Conservation (phyloP, 306 rosid genomes). For the Adenanthera pavonina region DNA sequence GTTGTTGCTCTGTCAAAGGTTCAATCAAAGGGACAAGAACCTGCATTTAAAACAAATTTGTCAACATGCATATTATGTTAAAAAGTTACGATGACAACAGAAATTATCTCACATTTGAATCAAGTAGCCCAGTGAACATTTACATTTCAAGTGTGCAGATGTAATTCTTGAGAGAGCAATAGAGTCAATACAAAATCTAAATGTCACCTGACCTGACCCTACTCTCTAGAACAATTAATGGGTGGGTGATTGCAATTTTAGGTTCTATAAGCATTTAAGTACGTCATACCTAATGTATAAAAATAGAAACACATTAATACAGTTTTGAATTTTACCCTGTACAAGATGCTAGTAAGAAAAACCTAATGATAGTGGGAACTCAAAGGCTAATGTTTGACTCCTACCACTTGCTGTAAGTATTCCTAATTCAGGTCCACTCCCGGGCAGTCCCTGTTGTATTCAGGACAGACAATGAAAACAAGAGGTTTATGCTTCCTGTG, state of each 20-base stretch:
- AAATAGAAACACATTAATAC: too few species aligned
- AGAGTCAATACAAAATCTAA: neutral
- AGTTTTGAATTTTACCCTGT: too few species aligned
- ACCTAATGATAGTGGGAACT: too few species aligned
- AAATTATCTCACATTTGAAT: neutral
- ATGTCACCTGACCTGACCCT: neutral
- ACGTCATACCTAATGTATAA: too few species aligned
- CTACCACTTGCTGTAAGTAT: too few species aligned
- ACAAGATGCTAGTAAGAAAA: too few species aligned
- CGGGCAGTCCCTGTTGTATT: neutral
- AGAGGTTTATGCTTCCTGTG: too few species aligned
- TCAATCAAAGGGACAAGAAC: constrained; percentile 72
- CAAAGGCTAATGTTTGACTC: too few species aligned
- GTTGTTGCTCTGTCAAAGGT: constrained; percentile 72
- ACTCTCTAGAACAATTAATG: neutral
- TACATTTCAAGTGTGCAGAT: too few species aligned
- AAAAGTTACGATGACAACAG: neutral
- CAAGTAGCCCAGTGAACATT: neutral
- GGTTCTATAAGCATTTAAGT: neutral
- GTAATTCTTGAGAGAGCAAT: neutral
- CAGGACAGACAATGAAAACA: too few species aligned
- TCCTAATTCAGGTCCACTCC: too few species aligned
- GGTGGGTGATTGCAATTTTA: neutral
- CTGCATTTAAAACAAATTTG: constrained; percentile 49
- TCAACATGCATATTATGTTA: constrained; percentile 17